phyloP scores from a whole-genome alignment of 2,329 filamentous ascomycete genomes.

The Hypoxylon sp. region DNA sequence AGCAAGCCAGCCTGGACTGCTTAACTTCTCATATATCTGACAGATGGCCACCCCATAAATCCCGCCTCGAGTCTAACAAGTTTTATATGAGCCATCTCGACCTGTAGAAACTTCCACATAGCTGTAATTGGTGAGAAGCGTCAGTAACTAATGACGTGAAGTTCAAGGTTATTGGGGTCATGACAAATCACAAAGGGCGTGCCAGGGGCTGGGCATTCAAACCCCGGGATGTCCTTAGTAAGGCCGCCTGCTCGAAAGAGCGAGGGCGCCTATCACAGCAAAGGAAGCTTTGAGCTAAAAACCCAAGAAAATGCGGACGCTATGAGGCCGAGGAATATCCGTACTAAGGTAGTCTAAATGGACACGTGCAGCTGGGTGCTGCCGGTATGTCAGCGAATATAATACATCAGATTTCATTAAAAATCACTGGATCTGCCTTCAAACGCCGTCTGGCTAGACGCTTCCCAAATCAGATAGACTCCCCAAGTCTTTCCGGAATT shows the following conservation, averaged over 20 bases:
- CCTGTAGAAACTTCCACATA: background rate
- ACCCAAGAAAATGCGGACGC: background rate
- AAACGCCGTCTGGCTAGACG: conserved; percentile 31
- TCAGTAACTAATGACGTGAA: conserved; percentile 11
- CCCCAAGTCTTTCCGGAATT: conserved; percentile 6
- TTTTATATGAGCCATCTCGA: background rate
- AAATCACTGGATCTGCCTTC: conserved; percentile 32
- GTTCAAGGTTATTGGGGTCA: background rate
- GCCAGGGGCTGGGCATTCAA: conserved; percentile 28
- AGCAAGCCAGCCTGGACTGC: background rate
- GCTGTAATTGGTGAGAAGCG: conserved; percentile 5
- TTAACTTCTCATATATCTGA: background rate
- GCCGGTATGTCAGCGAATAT: conserved; percentile 24
- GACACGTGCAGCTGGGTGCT: conserved; percentile 9
- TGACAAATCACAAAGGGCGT: conserved; percentile 37
- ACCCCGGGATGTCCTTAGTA: conserved; percentile 29
- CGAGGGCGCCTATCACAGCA: background rate
- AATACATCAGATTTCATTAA: conserved; percentile 38
- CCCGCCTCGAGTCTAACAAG: background rate
- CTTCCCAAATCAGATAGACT: conserved; percentile 19
- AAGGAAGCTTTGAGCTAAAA: background rate
- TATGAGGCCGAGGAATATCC: conserved; percentile 36
- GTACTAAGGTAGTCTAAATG: conserved; percentile 12
- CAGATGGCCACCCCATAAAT: background rate
- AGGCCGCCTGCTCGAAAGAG: background rate